Evolutionary conservation across 208 protist species (phyloP).

Genomic region (Acanthamoeba lenticulata): DNA sequence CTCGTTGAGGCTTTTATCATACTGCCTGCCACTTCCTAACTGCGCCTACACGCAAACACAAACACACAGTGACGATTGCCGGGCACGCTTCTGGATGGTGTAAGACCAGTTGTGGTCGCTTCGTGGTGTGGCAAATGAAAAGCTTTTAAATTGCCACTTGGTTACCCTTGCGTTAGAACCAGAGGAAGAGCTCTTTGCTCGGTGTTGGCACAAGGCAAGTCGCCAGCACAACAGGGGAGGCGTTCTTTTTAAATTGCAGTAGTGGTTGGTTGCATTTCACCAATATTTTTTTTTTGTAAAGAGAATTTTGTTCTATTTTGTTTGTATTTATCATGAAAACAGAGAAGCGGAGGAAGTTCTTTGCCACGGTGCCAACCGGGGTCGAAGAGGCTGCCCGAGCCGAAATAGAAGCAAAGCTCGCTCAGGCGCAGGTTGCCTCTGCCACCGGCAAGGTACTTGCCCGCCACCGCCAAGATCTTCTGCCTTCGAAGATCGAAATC

Average conservation of each 20-base stretch:
- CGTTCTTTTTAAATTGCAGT: too few species aligned
- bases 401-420: not conserved
- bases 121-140: not conserved
- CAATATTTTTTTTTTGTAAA: too few species aligned
- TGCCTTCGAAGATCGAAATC: not conserved
- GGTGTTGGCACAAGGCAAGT: too few species aligned
- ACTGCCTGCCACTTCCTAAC: not conserved
- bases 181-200: too few species aligned
- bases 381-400: not conserved
- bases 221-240: too few species aligned
- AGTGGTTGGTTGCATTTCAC: too few species aligned
- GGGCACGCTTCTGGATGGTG: slow-evolving; percentile 3
- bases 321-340: too few species aligned
- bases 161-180: not conserved
- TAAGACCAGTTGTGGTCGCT: not conserved
- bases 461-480: not conserved
- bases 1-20: not conserved
- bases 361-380: not conserved
- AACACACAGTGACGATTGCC: not conserved
- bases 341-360: too few species aligned
- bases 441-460: slow-evolving; percentile 24
- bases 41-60: too few species aligned
- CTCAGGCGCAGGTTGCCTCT: not conserved
- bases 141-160: not conserved
- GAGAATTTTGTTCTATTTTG: too few species aligned